Evolutionary conservation across 108 stramenopile species (phyloP).

Genomic region (Thalassiosira profunda): DNA sequence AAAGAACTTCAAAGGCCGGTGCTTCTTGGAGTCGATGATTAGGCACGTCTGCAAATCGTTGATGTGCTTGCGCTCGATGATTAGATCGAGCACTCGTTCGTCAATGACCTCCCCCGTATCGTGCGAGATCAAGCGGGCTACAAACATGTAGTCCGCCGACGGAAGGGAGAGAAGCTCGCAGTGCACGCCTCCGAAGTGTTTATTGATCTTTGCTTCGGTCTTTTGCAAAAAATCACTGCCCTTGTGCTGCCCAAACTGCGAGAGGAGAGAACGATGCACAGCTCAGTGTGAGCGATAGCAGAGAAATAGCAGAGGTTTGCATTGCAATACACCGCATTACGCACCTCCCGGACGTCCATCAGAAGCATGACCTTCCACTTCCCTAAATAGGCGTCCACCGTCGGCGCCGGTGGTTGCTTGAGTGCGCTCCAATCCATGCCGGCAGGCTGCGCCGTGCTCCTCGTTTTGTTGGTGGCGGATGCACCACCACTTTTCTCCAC

Average conservation of each 20-base stretch:
- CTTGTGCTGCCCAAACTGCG: background rate
- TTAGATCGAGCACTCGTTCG: conserved; percentile 38
- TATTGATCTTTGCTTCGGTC: conserved; percentile 13
- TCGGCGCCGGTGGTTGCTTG: too few relatives aligned
- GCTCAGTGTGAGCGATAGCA: too few relatives aligned
- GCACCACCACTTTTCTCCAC: too few relatives aligned
- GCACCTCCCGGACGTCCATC: conserved; percentile 4
- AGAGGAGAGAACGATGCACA: too few relatives aligned
- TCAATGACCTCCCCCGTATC: conserved; percentile 26
- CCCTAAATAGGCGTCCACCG: too few relatives aligned
- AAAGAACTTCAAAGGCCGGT: conserved; percentile 40
- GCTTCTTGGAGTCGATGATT: conserved; percentile 24
- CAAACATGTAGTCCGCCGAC: conserved; percentile 44
- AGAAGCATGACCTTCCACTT: conserved; percentile 3
- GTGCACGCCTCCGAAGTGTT: conserved; percentile 2
- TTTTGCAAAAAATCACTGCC: conserved; percentile 17
- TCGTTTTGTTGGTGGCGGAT: too few relatives aligned
- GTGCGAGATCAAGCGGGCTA: conserved; percentile 31
- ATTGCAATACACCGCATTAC: too few relatives aligned
- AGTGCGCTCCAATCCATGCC: too few relatives aligned
- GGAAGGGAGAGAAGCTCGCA: conserved; percentile 28
- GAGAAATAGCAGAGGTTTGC: too few relatives aligned
- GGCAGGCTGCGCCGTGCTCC: too few relatives aligned
- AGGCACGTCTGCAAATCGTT: conserved; percentile 26
- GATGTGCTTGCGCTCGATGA: conserved; percentile 48